phyloP scores from a whole-genome alignment of 495 filamentous ascomycete species.

The Xylaria grammica region DNA sequence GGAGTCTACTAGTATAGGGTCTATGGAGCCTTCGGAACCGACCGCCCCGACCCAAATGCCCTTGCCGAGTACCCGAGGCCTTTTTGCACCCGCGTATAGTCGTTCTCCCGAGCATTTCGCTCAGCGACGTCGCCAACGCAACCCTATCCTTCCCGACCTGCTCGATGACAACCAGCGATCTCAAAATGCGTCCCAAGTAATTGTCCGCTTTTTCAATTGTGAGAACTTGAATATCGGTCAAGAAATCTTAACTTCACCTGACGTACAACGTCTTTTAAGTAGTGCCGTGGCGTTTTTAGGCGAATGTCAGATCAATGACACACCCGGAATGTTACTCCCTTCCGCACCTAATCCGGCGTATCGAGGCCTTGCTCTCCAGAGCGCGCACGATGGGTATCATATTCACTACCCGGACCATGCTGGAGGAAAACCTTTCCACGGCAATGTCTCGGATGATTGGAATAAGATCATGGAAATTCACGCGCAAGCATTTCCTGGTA shows the following conservation, averaged over 20 bases:
- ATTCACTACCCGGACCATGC: constrained; percentile 14
- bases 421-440: background rate
- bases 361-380: constrained; percentile 3
- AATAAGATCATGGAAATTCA: constrained; percentile 11
- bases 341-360: background rate
- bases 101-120: constrained; percentile 12
- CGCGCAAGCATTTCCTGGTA: background rate
- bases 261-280: background rate
- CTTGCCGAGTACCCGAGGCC: background rate
- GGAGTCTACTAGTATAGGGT: background rate
- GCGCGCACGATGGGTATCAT: constrained; percentile 9
- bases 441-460: constrained; percentile 5
- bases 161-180: background rate
- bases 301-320: constrained; percentile 12
- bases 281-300: constrained; percentile 17
- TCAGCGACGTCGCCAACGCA: background rate
- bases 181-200: background rate
- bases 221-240: background rate
- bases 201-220: constrained; percentile 9
- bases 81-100: constrained; percentile 16
- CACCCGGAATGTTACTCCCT: background rate
- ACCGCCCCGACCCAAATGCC: background rate
- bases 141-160: constrained; percentile 6
- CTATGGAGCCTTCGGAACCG: background rate
- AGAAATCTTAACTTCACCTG: background rate